phyloP scores from a whole-genome alignment of 352 stramenopile genomes.

The Globisporangium spinosum region DNA sequence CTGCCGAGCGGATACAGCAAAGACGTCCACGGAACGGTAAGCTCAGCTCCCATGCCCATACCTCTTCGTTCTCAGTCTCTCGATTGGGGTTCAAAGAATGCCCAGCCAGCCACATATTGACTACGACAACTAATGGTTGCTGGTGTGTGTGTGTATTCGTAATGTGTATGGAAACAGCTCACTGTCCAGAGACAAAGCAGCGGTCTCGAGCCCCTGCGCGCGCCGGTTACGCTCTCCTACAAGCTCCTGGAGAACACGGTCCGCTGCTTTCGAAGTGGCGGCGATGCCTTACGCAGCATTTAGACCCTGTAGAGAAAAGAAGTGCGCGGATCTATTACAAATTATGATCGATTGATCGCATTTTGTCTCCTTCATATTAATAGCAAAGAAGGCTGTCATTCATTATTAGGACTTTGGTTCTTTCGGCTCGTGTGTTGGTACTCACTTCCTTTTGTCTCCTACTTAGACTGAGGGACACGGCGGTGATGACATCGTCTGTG shows the following conservation, averaged over 20 bases:
- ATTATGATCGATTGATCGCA: not conserved
- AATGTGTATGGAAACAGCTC: slow-evolving; percentile 27
- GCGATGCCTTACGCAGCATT: slow-evolving; percentile 26
- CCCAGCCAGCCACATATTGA: not conserved
- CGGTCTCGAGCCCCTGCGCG: slow-evolving; percentile 22
- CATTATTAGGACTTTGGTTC: no score
- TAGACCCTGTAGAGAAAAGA: not conserved
- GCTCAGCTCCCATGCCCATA: not conserved
- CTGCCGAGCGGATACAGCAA: slow-evolving; percentile 70
- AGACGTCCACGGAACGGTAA: slow-evolving; percentile 72
- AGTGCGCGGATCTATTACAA: not conserved
- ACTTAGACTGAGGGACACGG: no score
- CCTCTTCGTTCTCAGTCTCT: not conserved
- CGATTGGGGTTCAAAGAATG: no score
- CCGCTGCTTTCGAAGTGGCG: slow-evolving; percentile 44
- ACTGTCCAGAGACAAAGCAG: slow-evolving; percentile 35
- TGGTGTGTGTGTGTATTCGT: not conserved
- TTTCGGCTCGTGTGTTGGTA: no score
- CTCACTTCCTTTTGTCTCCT: no score
- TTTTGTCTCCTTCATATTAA: not conserved
- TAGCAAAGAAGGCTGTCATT: not conserved
- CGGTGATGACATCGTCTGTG: not conserved
- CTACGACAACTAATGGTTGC: not conserved
- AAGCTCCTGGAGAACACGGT: slow-evolving; percentile 75
- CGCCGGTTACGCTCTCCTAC: slow-evolving; percentile 40